These are phyloP conservation scores for Conticribra guillardii DNA, from an alignment of 108 stramenopile genomes.

Conservation along the genomic window DNA sequence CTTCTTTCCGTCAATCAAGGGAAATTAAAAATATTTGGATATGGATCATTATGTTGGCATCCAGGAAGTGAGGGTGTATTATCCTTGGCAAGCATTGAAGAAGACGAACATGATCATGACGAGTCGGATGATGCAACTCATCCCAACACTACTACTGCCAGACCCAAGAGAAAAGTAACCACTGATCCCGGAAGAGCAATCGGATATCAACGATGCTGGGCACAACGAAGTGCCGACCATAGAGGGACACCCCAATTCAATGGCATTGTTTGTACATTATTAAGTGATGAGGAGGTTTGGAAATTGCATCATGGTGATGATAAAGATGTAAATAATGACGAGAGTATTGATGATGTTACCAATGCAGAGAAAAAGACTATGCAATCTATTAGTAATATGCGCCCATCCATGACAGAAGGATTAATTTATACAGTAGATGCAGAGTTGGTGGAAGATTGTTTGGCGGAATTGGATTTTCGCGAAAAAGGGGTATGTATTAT, in stretches of 20 bases:
- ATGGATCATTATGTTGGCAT: constrained; percentile 88
- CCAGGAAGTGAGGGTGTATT: constrained; percentile 74
- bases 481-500: constrained; percentile 71
- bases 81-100: constrained; percentile 35
- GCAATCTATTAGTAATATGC: no score
- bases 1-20: constrained; percentile 52
- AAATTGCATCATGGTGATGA: constrained; percentile 15
- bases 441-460: constrained; percentile 69
- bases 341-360: neutral
- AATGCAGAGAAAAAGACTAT: no score
- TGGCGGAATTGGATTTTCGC: constrained; percentile 88
- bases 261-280: constrained; percentile 86
- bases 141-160: neutral
- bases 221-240: constrained; percentile 87
- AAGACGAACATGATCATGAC: constrained; percentile 36
- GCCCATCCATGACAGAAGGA: constrained; percentile 70
- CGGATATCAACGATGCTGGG: constrained; percentile 83
- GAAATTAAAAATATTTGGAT: constrained; percentile 75
- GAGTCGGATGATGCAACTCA: neutral
- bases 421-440: constrained; percentile 72
- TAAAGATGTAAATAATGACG: neutral
- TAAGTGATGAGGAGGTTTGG: constrained; percentile 70
- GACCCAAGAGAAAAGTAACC: constrained; percentile 22
- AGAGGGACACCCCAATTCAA: constrained; percentile 71
- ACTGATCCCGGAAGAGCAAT: constrained; percentile 45